Conservation (phyloP, 345 rosid genomes). For the Eucalyptus camaldulensis region DNA sequence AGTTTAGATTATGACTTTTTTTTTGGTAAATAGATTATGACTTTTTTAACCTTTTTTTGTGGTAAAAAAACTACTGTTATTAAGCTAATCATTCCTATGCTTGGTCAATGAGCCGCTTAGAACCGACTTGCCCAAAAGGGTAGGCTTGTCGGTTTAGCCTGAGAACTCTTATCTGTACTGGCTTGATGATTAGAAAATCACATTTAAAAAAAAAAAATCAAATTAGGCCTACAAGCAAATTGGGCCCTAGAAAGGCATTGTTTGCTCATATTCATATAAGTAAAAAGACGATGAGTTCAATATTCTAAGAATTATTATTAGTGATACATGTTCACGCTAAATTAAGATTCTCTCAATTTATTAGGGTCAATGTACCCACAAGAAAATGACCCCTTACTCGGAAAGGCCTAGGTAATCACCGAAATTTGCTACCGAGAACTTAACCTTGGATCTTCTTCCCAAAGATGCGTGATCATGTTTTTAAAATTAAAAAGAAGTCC, state of each 20-base stretch:
- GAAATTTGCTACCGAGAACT: not conserved
- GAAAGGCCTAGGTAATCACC: not conserved
- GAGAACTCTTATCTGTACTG: not conserved
- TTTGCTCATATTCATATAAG: not conserved
- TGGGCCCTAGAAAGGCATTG: not conserved
- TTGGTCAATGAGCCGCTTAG: not conserved
- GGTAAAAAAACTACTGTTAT: no score
- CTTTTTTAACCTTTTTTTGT: not conserved
- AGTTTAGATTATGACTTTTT: not conserved
- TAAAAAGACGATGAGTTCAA: not conserved
- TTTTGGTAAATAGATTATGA: no score
- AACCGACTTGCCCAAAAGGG: not conserved
- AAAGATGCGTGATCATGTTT: not conserved
- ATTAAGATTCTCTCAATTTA: not conserved
- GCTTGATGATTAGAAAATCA: not conserved
- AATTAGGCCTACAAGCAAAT: not conserved
- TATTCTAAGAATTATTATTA: no score
- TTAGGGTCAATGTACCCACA: not conserved
- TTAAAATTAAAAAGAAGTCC: not conserved
- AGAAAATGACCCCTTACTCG: not conserved
- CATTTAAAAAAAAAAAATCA: not conserved
- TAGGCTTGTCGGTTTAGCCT: not conserved
- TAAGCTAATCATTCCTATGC: not conserved
- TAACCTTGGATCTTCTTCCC: not conserved
- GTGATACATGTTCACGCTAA: no score